Evolutionary conservation across 83 land plant genomes (phyloP).

Genomic region (Diphasiastrum complanatum): DNA sequence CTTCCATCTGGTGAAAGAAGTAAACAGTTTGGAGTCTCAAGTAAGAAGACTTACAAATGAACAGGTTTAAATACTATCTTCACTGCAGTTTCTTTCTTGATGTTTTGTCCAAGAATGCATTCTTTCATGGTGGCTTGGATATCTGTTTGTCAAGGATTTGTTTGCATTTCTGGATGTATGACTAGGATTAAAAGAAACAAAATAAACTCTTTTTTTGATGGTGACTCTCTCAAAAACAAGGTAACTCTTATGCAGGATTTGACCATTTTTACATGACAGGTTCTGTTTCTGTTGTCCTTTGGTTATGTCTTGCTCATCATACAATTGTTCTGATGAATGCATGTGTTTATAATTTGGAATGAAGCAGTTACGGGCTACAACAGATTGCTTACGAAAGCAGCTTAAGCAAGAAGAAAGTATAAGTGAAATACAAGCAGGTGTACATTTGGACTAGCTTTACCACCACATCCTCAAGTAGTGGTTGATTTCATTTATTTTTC

Average conservation of each 20-base stretch:
- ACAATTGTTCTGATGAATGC: background rate
- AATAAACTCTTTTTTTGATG: background rate
- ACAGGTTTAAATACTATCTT: conserved; percentile 44
- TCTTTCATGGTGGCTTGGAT: background rate
- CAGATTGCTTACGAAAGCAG: conserved; percentile 65
- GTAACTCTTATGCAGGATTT: too few relatives aligned
- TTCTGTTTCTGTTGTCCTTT: conserved; percentile 12
- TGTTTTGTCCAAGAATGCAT: background rate
- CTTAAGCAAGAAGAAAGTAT: conserved; percentile 66
- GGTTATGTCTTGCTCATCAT: background rate
- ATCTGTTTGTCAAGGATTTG: background rate
- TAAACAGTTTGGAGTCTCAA: conserved; percentile 60
- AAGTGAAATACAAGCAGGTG: conserved; percentile 88
- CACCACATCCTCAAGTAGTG: background rate
- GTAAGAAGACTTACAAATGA: conserved; percentile 57
- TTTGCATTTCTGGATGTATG: background rate
- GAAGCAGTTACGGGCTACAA: conserved; percentile 46
- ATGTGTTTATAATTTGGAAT: conserved; percentile 1
- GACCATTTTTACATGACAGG: too few relatives aligned
- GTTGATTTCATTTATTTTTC: background rate
- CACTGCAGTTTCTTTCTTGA: background rate
- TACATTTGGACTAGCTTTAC: conserved; percentile 1
- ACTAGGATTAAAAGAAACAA: background rate
- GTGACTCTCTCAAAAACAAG: background rate
- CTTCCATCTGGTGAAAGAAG: conserved; percentile 59